A percentile compares a stretch with the other conserved stretches of the same genome.
Evolutionary conservation across 345 rosid genomes (phyloP).

Genomic region (Citrus inodora): DNA sequence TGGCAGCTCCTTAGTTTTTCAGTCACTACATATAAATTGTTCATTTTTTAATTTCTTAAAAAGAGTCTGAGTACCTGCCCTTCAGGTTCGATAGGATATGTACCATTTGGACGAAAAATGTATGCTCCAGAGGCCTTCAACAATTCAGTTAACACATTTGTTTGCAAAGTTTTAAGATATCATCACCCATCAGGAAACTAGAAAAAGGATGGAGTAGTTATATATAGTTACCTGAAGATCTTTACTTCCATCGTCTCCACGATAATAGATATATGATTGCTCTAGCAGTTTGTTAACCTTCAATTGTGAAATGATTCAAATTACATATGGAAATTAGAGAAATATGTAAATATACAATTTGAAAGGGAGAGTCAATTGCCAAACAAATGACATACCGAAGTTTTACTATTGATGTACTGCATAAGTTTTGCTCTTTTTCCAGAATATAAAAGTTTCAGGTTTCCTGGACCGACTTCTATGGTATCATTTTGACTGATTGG

Average conservation of each 20-base stretch:
- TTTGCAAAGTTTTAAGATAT: background rate
- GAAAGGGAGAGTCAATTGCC: background rate
- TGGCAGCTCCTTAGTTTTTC: constrained; percentile 16
- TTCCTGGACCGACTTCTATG: constrained; percentile 58
- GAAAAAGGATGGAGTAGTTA: background rate
- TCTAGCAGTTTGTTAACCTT: constrained; percentile 41
- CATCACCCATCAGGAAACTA: background rate
- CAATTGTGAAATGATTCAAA: constrained; percentile 4
- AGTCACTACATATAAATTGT: constrained; percentile 2
- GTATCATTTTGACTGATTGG: constrained; percentile 23
- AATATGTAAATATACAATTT: too few relatives aligned
- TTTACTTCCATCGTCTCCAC: constrained; percentile 46
- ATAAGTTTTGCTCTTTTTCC: constrained; percentile 37
- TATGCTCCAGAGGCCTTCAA: constrained; percentile 70
- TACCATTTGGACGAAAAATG: constrained; percentile 54
- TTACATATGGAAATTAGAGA: background rate
- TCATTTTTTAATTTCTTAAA: background rate
- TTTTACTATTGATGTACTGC: constrained; percentile 41
- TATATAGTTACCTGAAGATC: constrained; percentile 40
- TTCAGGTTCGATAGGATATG: constrained; percentile 32
- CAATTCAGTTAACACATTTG: constrained; percentile 8
- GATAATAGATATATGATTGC: constrained; percentile 52
- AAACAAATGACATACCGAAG: constrained; percentile 29
- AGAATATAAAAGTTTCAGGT: constrained; percentile 44
- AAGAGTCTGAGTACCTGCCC: constrained; percentile 31